Base-by-base conservation (phyloP, 768 basidiomycete species). In the Suillus clintonianus region DNA sequence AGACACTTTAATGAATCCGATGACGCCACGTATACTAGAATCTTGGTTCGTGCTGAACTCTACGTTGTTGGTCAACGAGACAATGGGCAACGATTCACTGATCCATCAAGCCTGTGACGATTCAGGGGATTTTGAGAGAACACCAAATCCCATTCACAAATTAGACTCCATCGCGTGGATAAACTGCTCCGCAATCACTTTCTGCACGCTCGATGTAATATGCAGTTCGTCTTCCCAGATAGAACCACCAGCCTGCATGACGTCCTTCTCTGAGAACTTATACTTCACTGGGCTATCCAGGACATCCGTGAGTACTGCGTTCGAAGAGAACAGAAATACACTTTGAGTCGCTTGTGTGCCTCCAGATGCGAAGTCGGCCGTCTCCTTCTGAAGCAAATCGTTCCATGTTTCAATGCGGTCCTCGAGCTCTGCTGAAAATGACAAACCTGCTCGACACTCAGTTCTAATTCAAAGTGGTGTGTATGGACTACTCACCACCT, bases 201-300 rank as follows among this genome's bases (percentile, higher is more conserved):
- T 65, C 53, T 79, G 78, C 4, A 78, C 71, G 5, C 58, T 69
- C 5, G 56, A 45, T 10, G 79, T 76, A 22, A 75, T 47, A 65
- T 80, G 79, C 60, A 80, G 60, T 11, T 71, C 67, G 60, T 80
- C 79, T 36, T 32, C 53, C 79, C 79, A 80, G 22, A 80, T 76
- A 4, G 50, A 66, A 6, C 79, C 76, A 11, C 71, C 77, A 51
- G 69, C 74, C 13, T 59, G 60, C 9, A 42, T 57, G 0, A 65
- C 59, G 62, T 80, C 77, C 22, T 76, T 70, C 50, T 73, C 71
- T 3, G 19, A 51, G 64, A 80, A 77, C 24, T 71, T 77, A 63
- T 70, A 78, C 7, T 71, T 63, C 17, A 17, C 36, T 5, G 77
- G 75, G 66, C 79, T 61, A 58, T 81, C 76, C 11, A 82, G 74